phyloP scores from a whole-genome alignment of 345 rosid species.

The Psidium friedrichsthalianum region DNA sequence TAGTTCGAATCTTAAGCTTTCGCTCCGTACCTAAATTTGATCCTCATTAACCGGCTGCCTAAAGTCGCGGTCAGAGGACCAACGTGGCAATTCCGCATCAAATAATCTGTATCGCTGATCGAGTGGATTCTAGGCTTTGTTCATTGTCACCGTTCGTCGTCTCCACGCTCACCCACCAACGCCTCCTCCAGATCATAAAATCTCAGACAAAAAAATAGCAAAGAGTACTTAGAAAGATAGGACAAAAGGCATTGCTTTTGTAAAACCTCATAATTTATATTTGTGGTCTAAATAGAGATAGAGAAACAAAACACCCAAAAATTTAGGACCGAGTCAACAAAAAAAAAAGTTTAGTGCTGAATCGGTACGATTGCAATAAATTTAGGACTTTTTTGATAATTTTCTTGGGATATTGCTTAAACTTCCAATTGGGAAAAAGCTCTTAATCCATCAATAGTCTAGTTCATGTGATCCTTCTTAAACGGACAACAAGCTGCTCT shows the following conservation, averaged over 20 bases:
- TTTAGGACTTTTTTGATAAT: too few species aligned
- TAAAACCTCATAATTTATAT: background rate
- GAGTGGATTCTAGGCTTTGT: background rate
- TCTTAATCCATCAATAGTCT: background rate
- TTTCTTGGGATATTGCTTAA: background rate
- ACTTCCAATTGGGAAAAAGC: background rate
- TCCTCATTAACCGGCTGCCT: too few species aligned
- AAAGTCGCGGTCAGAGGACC: too few species aligned
- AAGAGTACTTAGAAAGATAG: background rate
- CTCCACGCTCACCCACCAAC: background rate
- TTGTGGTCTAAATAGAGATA: background rate
- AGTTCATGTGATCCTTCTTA: background rate
- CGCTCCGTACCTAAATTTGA: too few species aligned
- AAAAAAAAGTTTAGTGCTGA: too few species aligned
- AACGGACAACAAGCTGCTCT: background rate
- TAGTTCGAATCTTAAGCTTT: background rate
- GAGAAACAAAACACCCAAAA: background rate
- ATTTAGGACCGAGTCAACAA: too few species aligned
- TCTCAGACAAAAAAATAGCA: background rate
- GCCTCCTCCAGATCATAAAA: background rate
- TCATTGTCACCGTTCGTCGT: background rate
- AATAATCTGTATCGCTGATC: background rate
- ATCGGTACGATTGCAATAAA: too few species aligned
- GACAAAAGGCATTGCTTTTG: background rate
- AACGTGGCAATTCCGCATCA: background rate